Conservation (phyloP, 352 stramenopile species). For the Phytopythium mirpurense region DNA sequence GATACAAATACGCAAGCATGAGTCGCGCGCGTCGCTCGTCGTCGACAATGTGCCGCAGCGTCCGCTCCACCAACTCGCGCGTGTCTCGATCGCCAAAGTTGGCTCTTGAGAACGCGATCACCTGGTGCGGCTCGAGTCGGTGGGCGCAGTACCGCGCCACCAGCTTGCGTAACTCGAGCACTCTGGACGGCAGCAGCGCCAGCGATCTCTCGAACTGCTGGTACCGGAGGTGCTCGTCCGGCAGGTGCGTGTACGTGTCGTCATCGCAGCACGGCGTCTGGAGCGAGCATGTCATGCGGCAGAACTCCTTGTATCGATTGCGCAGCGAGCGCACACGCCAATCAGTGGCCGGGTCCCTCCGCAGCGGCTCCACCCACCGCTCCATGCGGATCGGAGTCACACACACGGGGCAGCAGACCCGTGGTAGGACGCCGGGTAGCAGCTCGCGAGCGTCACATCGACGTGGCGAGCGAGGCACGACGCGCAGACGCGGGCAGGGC, state of each 20-base stretch:
- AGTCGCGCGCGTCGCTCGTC: slow-evolving; percentile 32
- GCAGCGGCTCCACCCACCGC: slow-evolving; percentile 14
- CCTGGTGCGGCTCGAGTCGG: slow-evolving; percentile 5
- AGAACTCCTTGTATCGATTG: slow-evolving; percentile 14
- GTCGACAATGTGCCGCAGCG: slow-evolving; percentile 22
- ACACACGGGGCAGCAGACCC: slow-evolving; percentile 28
- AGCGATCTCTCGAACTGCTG: too few relatives aligned
- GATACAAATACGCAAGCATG: slow-evolving; percentile 26
- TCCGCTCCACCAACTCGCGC: slow-evolving; percentile 7
- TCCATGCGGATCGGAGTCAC: slow-evolving; percentile 14
- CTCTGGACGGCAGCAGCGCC: slow-evolving; percentile 3
- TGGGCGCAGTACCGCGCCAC: slow-evolving; percentile 19
- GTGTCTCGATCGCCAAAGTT: slow-evolving; percentile 8
- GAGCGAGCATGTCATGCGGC: slow-evolving; percentile 15
- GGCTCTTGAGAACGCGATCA: slow-evolving; percentile 13
- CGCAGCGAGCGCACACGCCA: background rate
- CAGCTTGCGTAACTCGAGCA: slow-evolving; percentile 10
- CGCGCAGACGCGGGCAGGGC: slow-evolving; percentile 14
- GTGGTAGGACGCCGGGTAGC: slow-evolving; percentile 25
- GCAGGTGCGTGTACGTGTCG: slow-evolving; percentile 30
- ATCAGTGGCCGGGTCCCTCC: background rate
- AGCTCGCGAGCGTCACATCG: slow-evolving; percentile 19
- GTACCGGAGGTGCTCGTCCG: background rate
- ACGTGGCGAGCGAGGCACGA: slow-evolving; percentile 20
- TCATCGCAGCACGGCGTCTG: slow-evolving; percentile 30